Conservation (phyloP, 2,329 filamentous ascomycete species). For the Fusarium xylarioides region DNA sequence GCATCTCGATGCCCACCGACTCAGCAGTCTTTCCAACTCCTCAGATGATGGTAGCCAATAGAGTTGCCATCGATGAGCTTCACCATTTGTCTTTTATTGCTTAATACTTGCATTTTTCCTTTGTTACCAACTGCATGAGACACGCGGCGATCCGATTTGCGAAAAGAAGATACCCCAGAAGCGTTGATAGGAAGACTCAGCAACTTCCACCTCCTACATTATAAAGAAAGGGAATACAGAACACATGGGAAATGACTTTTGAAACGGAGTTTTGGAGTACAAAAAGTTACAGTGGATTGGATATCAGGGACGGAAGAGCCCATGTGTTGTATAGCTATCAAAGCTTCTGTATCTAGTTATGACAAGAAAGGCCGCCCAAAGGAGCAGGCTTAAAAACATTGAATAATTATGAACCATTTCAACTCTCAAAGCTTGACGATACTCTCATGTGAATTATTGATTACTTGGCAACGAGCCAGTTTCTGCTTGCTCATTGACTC, state of each 20-base stretch:
- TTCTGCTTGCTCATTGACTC: not conserved
- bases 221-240: constrained; percentile 41
- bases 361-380: constrained; percentile 27
- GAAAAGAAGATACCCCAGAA: constrained; percentile 43
- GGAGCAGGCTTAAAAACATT: constrained; percentile 28
- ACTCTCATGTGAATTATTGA: constrained; percentile 8
- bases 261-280: constrained; percentile 24
- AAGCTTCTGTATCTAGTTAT: constrained; percentile 31
- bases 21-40: constrained; percentile 36
- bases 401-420: constrained; percentile 21
- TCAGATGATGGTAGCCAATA: constrained; percentile 31
- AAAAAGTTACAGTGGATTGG: constrained; percentile 24
- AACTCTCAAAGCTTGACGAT: not conserved
- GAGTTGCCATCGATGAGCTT: not conserved
- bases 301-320: constrained; percentile 20
- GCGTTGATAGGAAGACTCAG: constrained; percentile 40
- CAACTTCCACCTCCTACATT: constrained; percentile 33
- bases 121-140: constrained; percentile 37
- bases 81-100: constrained; percentile 8
- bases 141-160: constrained; percentile 41
- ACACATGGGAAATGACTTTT: constrained; percentile 34
- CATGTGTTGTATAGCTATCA: constrained; percentile 29
- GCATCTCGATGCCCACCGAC: constrained; percentile 43
- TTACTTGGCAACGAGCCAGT: not conserved
- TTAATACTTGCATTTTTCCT: constrained; percentile 25